Conservation (phyloP, 768 basidiomycete genomes). For the Suillus ampliporus region DNA sequence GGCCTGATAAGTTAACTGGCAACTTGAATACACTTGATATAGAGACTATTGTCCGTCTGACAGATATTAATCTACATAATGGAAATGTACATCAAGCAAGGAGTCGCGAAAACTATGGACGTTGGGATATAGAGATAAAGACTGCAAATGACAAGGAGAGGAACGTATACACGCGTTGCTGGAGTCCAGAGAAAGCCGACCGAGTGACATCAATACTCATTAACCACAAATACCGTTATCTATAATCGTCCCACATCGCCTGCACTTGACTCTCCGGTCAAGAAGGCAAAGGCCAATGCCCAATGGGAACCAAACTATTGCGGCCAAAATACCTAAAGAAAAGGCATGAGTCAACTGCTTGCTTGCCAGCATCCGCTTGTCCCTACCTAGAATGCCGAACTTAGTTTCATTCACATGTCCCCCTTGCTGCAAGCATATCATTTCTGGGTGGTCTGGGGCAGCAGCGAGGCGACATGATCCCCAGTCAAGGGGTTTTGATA, state of each 20-base stretch:
- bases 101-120: neutral
- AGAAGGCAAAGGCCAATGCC: conserved; percentile 80
- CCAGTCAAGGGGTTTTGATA: conserved; percentile 69
- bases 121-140: neutral
- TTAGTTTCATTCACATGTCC: conserved; percentile 65
- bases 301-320: conserved; percentile 86
- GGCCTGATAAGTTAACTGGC: neutral
- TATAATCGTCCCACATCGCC: conserved; percentile 48
- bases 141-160: neutral
- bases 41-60: neutral
- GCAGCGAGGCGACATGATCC: conserved; percentile 60
- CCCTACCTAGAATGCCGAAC: conserved; percentile 73
- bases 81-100: neutral
- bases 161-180: no score
- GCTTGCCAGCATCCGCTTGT: no score
- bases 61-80: neutral
- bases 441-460: conserved; percentile 85
- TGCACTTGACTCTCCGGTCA: conserved; percentile 72
- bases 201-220: neutral
- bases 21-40: neutral
- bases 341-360: conserved; percentile 1
- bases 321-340: conserved; percentile 71
- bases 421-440: conserved; percentile 83
- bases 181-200: neutral
- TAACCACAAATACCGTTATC: conserved; percentile 44